These are phyloP conservation scores for Trichophyton schoenleinii DNA, from an alignment of 2,329 filamentous ascomycete species.

Conservation along the genomic window DNA sequence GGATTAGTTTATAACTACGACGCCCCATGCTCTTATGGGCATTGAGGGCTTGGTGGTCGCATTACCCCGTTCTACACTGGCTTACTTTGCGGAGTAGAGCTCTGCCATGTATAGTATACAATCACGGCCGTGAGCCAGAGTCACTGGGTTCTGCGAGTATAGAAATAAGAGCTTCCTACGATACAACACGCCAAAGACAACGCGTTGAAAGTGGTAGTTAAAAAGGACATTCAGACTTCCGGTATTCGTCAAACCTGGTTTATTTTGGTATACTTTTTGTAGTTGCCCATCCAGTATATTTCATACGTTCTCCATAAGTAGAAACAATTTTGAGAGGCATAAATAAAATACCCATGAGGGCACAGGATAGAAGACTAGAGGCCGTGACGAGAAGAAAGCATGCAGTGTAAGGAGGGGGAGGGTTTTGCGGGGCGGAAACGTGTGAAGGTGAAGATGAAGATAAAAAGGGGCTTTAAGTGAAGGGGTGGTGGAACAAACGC, in stretches of 20 bases:
- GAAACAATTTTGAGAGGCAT: conserved; percentile 5
- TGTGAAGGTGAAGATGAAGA: neutral
- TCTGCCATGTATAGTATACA: too few species aligned
- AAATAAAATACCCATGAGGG: conserved; percentile 1
- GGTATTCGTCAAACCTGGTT: neutral
- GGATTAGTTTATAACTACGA: too few species aligned
- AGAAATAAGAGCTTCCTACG: neutral
- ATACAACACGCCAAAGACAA: too few species aligned
- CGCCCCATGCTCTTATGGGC: too few species aligned
- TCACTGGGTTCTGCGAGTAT: neutral
- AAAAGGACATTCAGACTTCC: neutral
- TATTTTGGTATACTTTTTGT: conserved; percentile 7
- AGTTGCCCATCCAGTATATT: conserved; percentile 6
- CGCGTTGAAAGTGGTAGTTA: neutral
- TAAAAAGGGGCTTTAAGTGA: neutral
- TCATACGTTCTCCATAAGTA: conserved; percentile 5
- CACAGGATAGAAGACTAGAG: neutral
- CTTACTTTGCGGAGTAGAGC: too few species aligned
- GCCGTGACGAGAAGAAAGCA: neutral
- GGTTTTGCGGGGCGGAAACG: neutral
- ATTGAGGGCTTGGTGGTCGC: too few species aligned
- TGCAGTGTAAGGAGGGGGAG: neutral
- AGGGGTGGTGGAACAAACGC: neutral
- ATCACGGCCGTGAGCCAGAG: too few species aligned
- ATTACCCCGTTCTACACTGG: too few species aligned